Percentiles rank a stretch among this genome's conserved stretches.
These are phyloP conservation scores for Colletotrichum sp. DNA, from an alignment of 2,329 filamentous ascomycete genomes.

Conservation along the genomic window DNA sequence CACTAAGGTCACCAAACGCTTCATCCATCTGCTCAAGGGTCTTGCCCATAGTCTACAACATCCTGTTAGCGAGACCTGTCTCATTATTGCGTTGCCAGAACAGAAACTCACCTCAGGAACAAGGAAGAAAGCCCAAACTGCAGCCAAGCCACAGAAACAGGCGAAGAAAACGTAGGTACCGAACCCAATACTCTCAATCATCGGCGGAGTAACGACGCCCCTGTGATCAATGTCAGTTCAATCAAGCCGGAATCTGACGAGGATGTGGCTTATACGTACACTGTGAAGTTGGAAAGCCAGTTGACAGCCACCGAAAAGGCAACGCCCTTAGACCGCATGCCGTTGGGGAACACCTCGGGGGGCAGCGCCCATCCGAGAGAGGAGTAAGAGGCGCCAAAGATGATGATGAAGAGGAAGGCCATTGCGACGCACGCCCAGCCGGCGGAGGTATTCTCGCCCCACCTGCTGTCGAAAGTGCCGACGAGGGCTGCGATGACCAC, in stretches of 20 bases:
- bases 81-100: accelerated
- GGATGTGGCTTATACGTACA: accelerated
- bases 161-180: conserved; percentile 66
- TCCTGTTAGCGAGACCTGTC: neutral
- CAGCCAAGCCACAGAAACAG: conserved; percentile 52
- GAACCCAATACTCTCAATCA: conserved; percentile 54
- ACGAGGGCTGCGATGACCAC: neutral
- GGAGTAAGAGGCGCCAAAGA: conserved; percentile 31
- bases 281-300: conserved; percentile 56
- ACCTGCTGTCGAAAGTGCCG: neutral
- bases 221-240: neutral
- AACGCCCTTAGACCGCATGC: conserved; percentile 17
- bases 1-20: conserved; percentile 23
- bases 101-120: conserved; percentile 46
- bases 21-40: conserved; percentile 63
- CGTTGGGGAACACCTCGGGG: neutral
- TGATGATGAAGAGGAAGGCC: conserved; percentile 32
- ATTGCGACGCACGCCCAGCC: conserved; percentile 11
- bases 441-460: neutral
- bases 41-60: conserved; percentile 55
- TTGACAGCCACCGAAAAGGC: conserved; percentile 44
- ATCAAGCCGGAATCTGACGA: accelerated
- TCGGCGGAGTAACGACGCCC: conserved; percentile 53
- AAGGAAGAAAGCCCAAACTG: conserved; percentile 56
- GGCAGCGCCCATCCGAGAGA: neutral